Base-by-base conservation (phyloP, 2,329 filamentous ascomycete genomes). In the Karstenula rhodostoma region DNA sequence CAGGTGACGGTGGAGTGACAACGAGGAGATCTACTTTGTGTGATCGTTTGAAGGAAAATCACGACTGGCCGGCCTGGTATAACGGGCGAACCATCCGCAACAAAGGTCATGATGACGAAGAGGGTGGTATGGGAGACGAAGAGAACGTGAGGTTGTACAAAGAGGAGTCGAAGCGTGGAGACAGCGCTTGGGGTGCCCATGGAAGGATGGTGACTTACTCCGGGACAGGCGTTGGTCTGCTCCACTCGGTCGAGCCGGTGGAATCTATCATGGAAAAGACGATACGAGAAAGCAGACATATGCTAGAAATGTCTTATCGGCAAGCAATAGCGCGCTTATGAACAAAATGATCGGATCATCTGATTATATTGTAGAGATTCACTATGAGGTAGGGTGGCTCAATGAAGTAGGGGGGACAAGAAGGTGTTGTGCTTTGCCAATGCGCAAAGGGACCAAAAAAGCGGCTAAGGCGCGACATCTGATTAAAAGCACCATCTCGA, bases 141-240 rank as follows among this genome's bases (percentile, higher is more conserved):
- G 77, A 81, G 61, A 80, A 81, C 47, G 80, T 78, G 67, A 68
- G 67, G 43, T 65, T 77, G 49, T 81, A 82, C 71, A 73, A 80
- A 47, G 74, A 82, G 60, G 85, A 84, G 42, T 67, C 82, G 66
- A 76, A 80, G 66, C 75, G 73, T 55, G 84, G 82, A 2, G 83
- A 86, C 72, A 73, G 17, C 79, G 84, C 35, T 84, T 84, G 83
- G 86, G 85, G 15, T 12, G 56, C 61, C 5, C 62, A 72, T 17
- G 85, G 83, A 5, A 79, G 87, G 58, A 75, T 88, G 75, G 86
- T 85, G 5, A 86, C 85, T 6, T 89, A 88, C 78, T 86, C 85
- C 13, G 87, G 87, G 4, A 84, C 85, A 7, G 86, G 83, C 0
- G 82, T 89, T 6, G 87, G 87, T 0, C 76, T 89, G 25, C 15